Evolutionary conservation across 1,284 basidiomycete genomes (phyloP).

Genomic region (Flammula alnicola): DNA sequence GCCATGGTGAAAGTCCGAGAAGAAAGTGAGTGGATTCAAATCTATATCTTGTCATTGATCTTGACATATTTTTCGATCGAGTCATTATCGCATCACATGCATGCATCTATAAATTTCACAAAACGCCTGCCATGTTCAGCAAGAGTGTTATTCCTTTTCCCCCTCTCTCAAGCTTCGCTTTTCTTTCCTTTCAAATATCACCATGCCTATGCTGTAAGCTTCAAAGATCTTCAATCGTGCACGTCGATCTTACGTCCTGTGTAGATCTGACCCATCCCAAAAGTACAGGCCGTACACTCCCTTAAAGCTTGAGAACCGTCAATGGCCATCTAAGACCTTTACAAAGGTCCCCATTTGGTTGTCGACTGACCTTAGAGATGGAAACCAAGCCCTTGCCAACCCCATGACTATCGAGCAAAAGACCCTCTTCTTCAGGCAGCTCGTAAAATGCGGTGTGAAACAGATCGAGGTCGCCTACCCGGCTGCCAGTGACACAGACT

Average conservation of each 20-base stretch:
- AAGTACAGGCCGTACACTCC: slow-evolving; percentile 91
- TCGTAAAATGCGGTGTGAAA: slow-evolving; percentile 93
- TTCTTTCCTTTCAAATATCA: slow-evolving; percentile 20
- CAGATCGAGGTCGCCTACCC: slow-evolving; percentile 98
- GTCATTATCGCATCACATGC: slow-evolving; percentile 24
- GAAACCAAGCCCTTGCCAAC: slow-evolving; percentile 95
- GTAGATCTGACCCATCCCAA: slow-evolving; percentile 80
- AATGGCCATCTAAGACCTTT: slow-evolving; percentile 92
- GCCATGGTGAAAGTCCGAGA: slow-evolving; percentile 41
- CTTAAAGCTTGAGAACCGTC: slow-evolving; percentile 79
- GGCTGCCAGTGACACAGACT: slow-evolving; percentile 97
- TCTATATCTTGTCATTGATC: slow-evolving; percentile 6
- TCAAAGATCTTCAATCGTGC: background rate
- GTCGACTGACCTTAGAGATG: slow-evolving; percentile 96
- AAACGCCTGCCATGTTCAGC: slow-evolving; percentile 14
- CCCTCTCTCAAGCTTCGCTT: slow-evolving; percentile 23
- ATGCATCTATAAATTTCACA: slow-evolving; percentile 18
- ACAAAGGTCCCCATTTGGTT: slow-evolving; percentile 92
- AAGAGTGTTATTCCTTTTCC: slow-evolving; percentile 12
- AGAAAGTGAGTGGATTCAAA: slow-evolving; percentile 10
- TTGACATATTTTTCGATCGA: slow-evolving; percentile 15
- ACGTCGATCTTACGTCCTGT: slow-evolving; percentile 16
- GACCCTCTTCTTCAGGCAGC: slow-evolving; percentile 87
- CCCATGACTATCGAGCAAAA: slow-evolving; percentile 98
- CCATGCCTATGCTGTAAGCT: slow-evolving; percentile 60